phyloP scores from a whole-genome alignment of 805 yeast species.

The Danielozyma ontarioensis region DNA sequence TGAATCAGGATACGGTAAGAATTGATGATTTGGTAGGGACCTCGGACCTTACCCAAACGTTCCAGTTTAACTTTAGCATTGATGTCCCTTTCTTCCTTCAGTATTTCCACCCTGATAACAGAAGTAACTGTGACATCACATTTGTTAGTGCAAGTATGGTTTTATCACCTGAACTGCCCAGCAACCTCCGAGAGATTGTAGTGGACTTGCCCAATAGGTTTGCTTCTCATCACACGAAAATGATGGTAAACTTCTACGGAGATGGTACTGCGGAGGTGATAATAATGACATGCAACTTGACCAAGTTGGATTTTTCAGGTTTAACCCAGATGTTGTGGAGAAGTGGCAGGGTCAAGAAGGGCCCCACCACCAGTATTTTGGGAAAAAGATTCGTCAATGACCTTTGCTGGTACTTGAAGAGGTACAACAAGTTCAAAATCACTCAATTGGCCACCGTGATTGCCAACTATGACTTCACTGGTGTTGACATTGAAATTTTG shows the following conservation, averaged over 20 bases:
- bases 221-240: slow-evolving; percentile 61
- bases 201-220: slow-evolving; percentile 28
- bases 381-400: slow-evolving; percentile 38
- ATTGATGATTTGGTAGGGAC: slow-evolving; percentile 27
- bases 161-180: slow-evolving; percentile 10
- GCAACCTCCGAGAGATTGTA: slow-evolving; percentile 25
- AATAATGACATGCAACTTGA: slow-evolving; percentile 57
- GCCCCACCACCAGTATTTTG: slow-evolving; percentile 3
- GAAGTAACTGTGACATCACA: slow-evolving; percentile 14
- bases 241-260: slow-evolving; percentile 54
- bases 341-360: slow-evolving; percentile 38
- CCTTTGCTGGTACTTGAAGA: slow-evolving; percentile 39
- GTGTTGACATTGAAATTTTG: slow-evolving; percentile 47
- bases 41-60: slow-evolving; percentile 27
- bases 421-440: slow-evolving; percentile 32
- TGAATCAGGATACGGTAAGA: slow-evolving; percentile 24
- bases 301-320: slow-evolving; percentile 46
- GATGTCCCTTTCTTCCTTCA: slow-evolving; percentile 36
- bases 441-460: slow-evolving; percentile 23
- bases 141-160: slow-evolving; percentile 24
- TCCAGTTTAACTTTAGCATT: slow-evolving; percentile 46
- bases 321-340: slow-evolving; percentile 68
- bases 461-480: slow-evolving; percentile 36
- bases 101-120: slow-evolving; percentile 19
- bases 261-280: slow-evolving; percentile 46